A percentile compares a stretch with the other conserved stretches of the same genome.
Conservation (phyloP, 306 rosid species). For the Quercus dentata region DNA sequence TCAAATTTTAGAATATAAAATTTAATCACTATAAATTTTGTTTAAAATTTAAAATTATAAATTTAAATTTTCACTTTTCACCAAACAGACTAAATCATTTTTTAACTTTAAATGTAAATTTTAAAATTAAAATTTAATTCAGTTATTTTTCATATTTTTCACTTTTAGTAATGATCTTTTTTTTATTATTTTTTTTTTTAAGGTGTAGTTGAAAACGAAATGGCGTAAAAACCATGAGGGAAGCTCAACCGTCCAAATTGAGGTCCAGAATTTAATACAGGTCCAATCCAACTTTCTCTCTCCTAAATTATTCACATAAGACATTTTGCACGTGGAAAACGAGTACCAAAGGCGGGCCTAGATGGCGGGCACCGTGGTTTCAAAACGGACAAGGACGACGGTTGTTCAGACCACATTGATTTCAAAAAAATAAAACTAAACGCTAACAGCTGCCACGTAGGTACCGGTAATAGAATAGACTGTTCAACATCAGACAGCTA, state of each 20-base stretch:
- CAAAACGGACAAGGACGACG: conserved; percentile 32
- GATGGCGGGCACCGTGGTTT: neutral
- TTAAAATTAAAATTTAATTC: no score
- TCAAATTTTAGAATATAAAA: no score
- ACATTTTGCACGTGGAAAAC: conserved; percentile 52
- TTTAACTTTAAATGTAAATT: no score
- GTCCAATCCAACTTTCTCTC: neutral
- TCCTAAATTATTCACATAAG: neutral
- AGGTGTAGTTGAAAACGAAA: neutral
- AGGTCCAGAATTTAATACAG: no score
- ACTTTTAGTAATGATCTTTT: no score
- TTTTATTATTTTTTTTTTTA: no score
- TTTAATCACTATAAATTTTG: no score
- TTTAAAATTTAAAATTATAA: no score
- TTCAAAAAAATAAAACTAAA: neutral
- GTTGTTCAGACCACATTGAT: conserved; percentile 23
- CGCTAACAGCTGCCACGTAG: conserved; percentile 27
- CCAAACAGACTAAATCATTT: no score
- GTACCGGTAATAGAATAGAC: conserved; percentile 6
- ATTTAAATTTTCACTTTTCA: no score
- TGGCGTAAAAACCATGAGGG: neutral
- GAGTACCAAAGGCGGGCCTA: conserved; percentile 3
- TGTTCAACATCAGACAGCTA: conserved; percentile 28
- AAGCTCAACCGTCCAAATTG: neutral
- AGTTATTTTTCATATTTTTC: no score